A percentile compares a stretch with the other conserved stretches of the same genome.
These are phyloP conservation scores for Coriolopsis trogii DNA, from an alignment of 1,284 basidiomycete genomes.

Conservation along the genomic window DNA sequence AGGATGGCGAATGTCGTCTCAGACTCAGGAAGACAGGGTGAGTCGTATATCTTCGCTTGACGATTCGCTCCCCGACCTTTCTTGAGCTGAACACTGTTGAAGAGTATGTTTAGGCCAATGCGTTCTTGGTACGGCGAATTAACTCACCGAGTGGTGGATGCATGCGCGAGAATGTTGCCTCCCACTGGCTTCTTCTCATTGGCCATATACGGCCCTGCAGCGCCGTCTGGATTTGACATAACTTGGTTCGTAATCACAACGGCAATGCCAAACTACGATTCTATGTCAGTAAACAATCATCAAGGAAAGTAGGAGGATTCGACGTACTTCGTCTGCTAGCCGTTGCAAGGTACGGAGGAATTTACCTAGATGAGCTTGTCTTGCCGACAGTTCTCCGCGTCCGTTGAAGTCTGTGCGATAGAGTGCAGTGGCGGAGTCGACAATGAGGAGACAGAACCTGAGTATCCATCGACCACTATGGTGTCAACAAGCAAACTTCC, in stretches of 20 bases:
- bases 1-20: conserved; percentile 97
- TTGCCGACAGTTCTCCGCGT: conserved; percentile 92
- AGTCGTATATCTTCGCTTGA: conserved; percentile 97
- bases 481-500: conserved; percentile 7
- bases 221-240: conserved; percentile 95
- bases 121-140: background rate
- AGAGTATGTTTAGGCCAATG: background rate
- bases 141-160: conserved; percentile 85
- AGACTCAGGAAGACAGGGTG: conserved; percentile 96
- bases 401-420: conserved; percentile 98
- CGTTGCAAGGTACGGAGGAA: conserved; percentile 93
- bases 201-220: conserved; percentile 84
- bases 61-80: conserved; percentile 94
- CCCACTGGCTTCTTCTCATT: conserved; percentile 99
- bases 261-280: conserved; percentile 89
- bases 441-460: conserved; percentile 95
- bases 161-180: conserved; percentile 96
- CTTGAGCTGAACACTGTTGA: conserved; percentile 80
- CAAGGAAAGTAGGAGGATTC: background rate
- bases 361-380: conserved; percentile 97
- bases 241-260: conserved; percentile 99
- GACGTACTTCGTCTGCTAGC: conserved; percentile 89
- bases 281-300: background rate
- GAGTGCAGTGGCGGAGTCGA: conserved; percentile 95
- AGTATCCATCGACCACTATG: no score